Evolutionary conservation across 768 basidiomycete genomes (phyloP), one percentile per base, ranked within the genome.

Genomic region (Hypholoma sublateritium): DNA sequence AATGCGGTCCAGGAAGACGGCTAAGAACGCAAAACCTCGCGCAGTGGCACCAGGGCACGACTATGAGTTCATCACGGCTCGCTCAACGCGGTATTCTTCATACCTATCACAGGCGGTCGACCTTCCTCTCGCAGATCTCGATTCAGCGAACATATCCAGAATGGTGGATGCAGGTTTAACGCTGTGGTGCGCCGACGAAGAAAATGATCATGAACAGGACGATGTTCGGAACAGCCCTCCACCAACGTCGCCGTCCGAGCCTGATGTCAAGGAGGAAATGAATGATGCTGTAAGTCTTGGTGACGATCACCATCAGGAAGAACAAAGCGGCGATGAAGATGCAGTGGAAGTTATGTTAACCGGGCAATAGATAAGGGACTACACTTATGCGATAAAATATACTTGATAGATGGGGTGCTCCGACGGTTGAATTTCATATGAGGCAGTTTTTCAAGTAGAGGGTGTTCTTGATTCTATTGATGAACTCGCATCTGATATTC

Each of bases 51-150:
- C 25, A 17, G 34, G 61, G 4, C 75, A 80, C 52, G 77, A 81
- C 53, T 87, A 85, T 59, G 83, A 84, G 59, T 84, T 82, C 64
- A 59, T 85, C 54, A 68, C 64, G 35, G 69, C 72, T 42, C 70
- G 74, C 48, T 74, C 81, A 24, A 72, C 72, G 5, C 68, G 74
- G 41, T 77, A 75, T 56, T 77, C 78, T 25, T 70, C 69, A 14
- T 60, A 66, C 55, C 69, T 71, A 8, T 79, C 79, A 9, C 57
- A 65, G 58, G 75, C 76, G 9, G 73, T 74, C 28, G 75, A 74
- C 60, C 62, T 76, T 19, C 67, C 70, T 35, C 63, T 82, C 56
- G 75, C 74, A 21, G 77, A 83, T 65, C 70, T 88, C 12, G 68
- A 77, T 56, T 83, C 85, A 28, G 70, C 55, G 1, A 65, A 74